These are phyloP conservation scores for Rhynchospora pubera DNA, from an alignment of 176 grass and related monocot genomes.

Conservation along the genomic window DNA sequence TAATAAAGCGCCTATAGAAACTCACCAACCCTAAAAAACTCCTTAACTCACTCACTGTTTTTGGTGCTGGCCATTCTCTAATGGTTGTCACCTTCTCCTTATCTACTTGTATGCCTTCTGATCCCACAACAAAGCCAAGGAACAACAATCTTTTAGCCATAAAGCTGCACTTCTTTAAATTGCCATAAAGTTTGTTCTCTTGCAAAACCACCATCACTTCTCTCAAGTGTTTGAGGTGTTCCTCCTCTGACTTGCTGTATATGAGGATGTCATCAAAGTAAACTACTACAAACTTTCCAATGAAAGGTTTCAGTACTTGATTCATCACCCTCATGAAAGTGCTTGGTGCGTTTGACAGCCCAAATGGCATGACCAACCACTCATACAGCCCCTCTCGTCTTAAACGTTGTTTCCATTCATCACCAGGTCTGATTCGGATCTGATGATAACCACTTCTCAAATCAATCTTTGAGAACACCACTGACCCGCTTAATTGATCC, in stretches of 20 bases:
- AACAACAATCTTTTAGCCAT: neutral
- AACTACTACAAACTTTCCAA: neutral
- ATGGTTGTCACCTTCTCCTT: too few relatives aligned
- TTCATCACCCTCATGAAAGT: conserved; percentile 10
- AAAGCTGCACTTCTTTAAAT: neutral
- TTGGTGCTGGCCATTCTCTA: too few relatives aligned
- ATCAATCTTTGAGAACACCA: too few relatives aligned
- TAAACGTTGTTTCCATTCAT: too few relatives aligned
- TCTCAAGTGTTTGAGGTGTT: neutral
- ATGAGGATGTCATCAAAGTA: conserved; percentile 2
- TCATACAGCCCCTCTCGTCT: neutral
- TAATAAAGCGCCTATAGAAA: neutral
- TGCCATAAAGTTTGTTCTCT: too few relatives aligned
- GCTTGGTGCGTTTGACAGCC: neutral
- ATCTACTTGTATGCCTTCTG: neutral
- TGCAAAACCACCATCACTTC: neutral
- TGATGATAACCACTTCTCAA: neutral
- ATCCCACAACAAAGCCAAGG: neutral
- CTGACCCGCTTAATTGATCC: neutral
- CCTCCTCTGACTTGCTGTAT: too few relatives aligned
- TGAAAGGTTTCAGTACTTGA: neutral
- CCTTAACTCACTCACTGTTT: too few relatives aligned
- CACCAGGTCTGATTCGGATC: neutral
- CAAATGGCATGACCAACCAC: neutral
- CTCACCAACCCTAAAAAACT: too few relatives aligned